Evolutionary conservation across 1,284 basidiomycete species (phyloP).

Genomic region (Veloboletus limbatus): DNA sequence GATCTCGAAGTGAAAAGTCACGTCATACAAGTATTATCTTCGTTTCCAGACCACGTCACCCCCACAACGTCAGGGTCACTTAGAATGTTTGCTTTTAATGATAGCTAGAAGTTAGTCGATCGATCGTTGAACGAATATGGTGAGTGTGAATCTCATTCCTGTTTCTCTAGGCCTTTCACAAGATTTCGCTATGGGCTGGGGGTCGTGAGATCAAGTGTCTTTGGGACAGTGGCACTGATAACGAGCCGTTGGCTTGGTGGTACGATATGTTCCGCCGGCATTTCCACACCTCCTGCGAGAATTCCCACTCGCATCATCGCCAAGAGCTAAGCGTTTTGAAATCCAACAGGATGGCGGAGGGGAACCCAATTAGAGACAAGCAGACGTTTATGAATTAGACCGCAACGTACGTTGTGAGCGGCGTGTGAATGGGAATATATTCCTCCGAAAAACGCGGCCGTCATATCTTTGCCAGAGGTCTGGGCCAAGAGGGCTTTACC

Average conservation of each 20-base stretch:
- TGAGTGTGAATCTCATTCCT: neutral
- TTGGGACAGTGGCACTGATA: constrained; percentile 22
- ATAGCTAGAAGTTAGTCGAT: constrained; percentile 5
- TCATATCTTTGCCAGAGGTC: constrained; percentile 78
- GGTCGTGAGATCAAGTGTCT: neutral
- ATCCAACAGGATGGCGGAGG: neutral
- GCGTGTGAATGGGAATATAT: constrained; percentile 83
- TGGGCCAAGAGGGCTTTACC: constrained; percentile 61
- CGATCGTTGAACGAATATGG: constrained; percentile 18
- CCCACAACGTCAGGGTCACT: neutral
- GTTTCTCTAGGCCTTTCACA: neutral
- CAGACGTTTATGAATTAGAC: neutral
- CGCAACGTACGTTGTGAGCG: constrained; percentile 66
- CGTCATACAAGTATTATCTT: constrained; percentile 13
- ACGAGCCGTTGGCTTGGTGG: constrained; percentile 39
- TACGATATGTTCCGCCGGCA: constrained; percentile 35
- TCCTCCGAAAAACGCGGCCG: constrained; percentile 81
- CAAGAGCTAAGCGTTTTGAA: constrained; percentile 48
- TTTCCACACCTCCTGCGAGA: constrained; percentile 69
- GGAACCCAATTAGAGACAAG: constrained; percentile 1
- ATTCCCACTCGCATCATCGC: constrained; percentile 83
- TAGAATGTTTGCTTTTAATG: constrained; percentile 5
- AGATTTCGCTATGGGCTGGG: neutral
- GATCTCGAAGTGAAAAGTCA: neutral
- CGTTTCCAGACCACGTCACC: neutral